These are phyloP conservation scores for Leonotis leonurus DNA, from an alignment of 257 asterid species.

Conservation along the genomic window DNA sequence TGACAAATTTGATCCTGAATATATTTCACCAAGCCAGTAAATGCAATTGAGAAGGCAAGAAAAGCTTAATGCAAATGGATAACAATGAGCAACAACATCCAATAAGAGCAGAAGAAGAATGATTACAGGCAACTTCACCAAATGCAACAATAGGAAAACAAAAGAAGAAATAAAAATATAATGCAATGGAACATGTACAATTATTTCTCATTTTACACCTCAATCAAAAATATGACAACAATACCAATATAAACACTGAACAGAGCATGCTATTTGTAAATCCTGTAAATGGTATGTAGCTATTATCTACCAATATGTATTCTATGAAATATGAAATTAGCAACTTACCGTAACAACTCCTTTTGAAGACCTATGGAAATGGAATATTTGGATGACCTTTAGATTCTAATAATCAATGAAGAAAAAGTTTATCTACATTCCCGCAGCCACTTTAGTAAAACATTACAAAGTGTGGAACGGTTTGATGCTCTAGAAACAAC, in stretches of 20 bases:
- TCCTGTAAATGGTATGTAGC: not conserved
- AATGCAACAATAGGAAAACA: not conserved
- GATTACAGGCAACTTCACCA: not conserved
- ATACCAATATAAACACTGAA: not conserved
- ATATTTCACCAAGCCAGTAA: not conserved
- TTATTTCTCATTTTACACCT: not conserved
- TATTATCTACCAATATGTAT: not conserved
- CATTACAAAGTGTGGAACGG: not conserved
- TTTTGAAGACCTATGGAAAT: not conserved
- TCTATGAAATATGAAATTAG: too few species aligned
- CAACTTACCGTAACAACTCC: too few species aligned
- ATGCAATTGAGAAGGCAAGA: not conserved
- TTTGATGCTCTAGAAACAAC: not conserved
- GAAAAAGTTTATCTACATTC: not conserved
- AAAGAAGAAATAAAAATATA: not conserved
- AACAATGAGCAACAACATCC: not conserved
- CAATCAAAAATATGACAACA: not conserved
- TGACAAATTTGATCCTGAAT: constrained; percentile 26
- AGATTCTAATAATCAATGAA: not conserved
- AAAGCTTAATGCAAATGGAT: not conserved
- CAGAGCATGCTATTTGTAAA: not conserved
- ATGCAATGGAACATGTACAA: not conserved
- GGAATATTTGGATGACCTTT: not conserved
- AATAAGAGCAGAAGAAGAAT: not conserved
- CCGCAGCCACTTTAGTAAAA: not conserved